Percentiles rank a stretch among this genome's conserved stretches.
phyloP scores from a whole-genome alignment of 345 rosid genomes.

The Eucalyptus erythrocorys region DNA sequence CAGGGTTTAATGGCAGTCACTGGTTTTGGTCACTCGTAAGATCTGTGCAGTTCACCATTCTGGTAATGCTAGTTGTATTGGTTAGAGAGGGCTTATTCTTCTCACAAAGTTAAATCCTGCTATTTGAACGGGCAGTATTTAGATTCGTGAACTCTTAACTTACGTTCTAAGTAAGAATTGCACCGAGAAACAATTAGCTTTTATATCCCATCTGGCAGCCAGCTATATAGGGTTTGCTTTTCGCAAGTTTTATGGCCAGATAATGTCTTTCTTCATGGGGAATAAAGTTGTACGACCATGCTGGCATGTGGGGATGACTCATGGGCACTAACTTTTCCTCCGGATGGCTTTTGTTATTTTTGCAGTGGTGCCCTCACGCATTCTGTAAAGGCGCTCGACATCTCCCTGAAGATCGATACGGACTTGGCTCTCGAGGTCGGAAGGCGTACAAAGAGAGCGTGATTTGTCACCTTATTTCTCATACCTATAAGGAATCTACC shows the following conservation, averaged over 20 bases:
- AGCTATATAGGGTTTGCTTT: neutral
- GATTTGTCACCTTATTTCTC: neutral
- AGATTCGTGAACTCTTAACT: neutral
- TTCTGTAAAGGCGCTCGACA: slow-evolving; percentile 86
- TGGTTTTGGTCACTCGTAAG: neutral
- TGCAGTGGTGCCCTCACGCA: slow-evolving; percentile 90
- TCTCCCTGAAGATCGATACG: slow-evolving; percentile 87
- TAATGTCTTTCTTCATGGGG: neutral
- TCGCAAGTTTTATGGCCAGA: neutral
- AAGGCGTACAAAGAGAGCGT: slow-evolving; percentile 84
- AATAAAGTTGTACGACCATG: neutral
- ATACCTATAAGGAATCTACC: neutral
- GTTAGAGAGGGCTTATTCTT: neutral
- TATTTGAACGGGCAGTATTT: neutral
- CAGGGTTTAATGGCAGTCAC: neutral
- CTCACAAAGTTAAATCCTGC: neutral
- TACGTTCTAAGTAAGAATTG: neutral
- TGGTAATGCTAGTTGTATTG: neutral
- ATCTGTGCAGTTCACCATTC: neutral
- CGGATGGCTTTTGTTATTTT: neutral
- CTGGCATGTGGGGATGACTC: neutral
- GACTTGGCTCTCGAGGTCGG: slow-evolving; percentile 89
- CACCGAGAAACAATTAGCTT: neutral
- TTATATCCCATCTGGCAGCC: neutral
- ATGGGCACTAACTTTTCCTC: neutral